Base-by-base conservation (phyloP, 805 yeast species). In the Pichia thaimueangensis region DNA sequence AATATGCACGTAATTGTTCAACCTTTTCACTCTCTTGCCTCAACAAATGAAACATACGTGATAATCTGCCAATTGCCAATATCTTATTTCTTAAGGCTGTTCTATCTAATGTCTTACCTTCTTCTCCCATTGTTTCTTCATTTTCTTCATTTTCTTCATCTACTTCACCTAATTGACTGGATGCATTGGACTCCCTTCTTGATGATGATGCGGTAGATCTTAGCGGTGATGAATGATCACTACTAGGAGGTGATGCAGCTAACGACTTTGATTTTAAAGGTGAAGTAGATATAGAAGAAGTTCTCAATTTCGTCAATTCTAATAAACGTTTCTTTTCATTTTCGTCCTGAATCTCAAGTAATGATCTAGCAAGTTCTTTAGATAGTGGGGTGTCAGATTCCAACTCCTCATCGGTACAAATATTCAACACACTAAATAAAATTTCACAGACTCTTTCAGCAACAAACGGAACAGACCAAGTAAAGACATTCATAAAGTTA, bases 391-490 rank as follows among this genome's bases (percentile, higher is more conserved):
- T 74, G 15, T 78, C 91, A 55, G 82, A 86, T 44, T 81, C 91
- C 45, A 91, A 71, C 62, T 91, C 98, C 58, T 91, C 96, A 57
- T 89, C 95, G 0, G 97, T 85, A 67, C 98, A 91, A 44, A 93
- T 86, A 62, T 91, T 91, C 59, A 93, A 72, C 30, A 91, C 85
- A 1, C 93, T 77, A 19, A 87, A 84, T 57, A 91, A 71, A 83
- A 91, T 89, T 59, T 93, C 97, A 12, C 95, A 86, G 42, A 89
- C 85, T 58, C 93, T 86, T 60, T 91, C 96, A 17, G 97, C 97
- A 20, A 93, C 97, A 68, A 93, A 91, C 7, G 97, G 98, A 44
- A 91, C 69, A 2, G 96, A 86, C 97, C 97, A 93, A 10, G 95
- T 83, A 63, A 91, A 91, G 6, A 91, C 96, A 62, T 93, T 97